A percentile compares a stretch with the other conserved stretches of the same genome.
phyloP scores from a whole-genome alignment of 176 grass and related monocot species.

The Carex scoparia region DNA sequence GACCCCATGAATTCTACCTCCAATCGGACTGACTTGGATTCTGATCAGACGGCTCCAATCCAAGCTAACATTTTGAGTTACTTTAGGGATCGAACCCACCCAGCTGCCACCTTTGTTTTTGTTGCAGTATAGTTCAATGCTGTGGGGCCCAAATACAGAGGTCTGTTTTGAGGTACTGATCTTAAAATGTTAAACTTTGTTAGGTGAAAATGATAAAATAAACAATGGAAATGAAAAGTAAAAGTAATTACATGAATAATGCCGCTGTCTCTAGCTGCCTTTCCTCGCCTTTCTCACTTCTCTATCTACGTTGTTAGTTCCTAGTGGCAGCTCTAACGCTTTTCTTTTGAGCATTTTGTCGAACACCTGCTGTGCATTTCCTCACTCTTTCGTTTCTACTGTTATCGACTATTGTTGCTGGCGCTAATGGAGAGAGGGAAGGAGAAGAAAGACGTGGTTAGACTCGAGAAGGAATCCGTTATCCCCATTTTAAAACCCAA shows the following conservation, averaged over 20 bases:
- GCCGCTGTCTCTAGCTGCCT: neutral
- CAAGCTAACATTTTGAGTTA: too few relatives aligned
- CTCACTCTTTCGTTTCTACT: neutral
- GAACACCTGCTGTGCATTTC: conserved; percentile 1
- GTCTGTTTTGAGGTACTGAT: neutral
- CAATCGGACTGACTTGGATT: too few relatives aligned
- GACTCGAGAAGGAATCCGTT: conserved; percentile 78
- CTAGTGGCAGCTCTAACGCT: neutral
- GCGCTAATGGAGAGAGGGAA: conserved; percentile 16
- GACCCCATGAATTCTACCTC: too few relatives aligned
- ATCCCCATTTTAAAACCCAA: conserved; percentile 91
- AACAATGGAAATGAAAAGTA: neutral
- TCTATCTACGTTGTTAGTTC: neutral
- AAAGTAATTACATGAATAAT: neutral
- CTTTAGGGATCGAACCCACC: too few relatives aligned
- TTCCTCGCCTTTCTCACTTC: neutral
- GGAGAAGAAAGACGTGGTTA: conserved; percentile 58
- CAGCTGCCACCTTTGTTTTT: neutral
- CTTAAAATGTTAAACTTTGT: neutral
- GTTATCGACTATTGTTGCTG: neutral
- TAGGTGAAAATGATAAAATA: neutral
- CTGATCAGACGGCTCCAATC: too few relatives aligned
- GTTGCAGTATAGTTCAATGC: neutral
- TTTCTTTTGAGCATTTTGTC: conserved; percentile 4
- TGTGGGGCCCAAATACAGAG: neutral